Evolutionary conservation across 2,329 filamentous ascomycete species (phyloP).

Genomic region (Calonectria multiphialidica): DNA sequence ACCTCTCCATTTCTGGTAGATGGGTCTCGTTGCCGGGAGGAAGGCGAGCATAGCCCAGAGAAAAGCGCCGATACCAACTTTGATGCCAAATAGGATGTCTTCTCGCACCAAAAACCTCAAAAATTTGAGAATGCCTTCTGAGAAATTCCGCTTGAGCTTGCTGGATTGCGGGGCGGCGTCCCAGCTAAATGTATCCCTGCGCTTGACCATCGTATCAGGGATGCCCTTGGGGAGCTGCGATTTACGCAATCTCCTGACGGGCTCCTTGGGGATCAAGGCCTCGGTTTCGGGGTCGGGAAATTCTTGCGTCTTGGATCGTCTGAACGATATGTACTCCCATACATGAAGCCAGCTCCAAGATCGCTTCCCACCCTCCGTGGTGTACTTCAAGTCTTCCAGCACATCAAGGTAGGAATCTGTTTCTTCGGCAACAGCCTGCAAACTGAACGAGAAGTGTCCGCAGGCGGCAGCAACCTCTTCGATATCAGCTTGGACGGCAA

Average conservation of each 20-base stretch:
- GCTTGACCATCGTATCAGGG: slow-evolving; percentile 63
- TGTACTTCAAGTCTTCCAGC: slow-evolving; percentile 85
- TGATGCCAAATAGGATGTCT: slow-evolving; percentile 83
- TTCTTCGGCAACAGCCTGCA: slow-evolving; percentile 92
- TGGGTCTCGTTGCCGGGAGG: slow-evolving; percentile 79
- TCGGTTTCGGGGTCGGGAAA: slow-evolving; percentile 58
- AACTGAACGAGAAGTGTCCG: slow-evolving; percentile 93
- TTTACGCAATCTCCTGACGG: slow-evolving; percentile 62
- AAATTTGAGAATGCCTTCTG: slow-evolving; percentile 59
- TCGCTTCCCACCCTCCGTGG: slow-evolving; percentile 70
- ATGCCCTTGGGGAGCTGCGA: slow-evolving; percentile 69
- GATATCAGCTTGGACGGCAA: slow-evolving; percentile 89
- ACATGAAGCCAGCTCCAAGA: slow-evolving; percentile 90
- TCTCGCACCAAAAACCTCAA: slow-evolving; percentile 65
- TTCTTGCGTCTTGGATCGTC: slow-evolving; percentile 19
- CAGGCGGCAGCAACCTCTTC: slow-evolving; percentile 99
- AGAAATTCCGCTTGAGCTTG: slow-evolving; percentile 56
- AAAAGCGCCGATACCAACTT: slow-evolving; percentile 91
- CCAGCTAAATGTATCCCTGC: slow-evolving; percentile 68
- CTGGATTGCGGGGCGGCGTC: slow-evolving; percentile 64
- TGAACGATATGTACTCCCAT: slow-evolving; percentile 64
- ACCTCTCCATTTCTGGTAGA: slow-evolving; percentile 90
- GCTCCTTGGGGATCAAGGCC: slow-evolving; percentile 52
- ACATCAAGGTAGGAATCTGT: slow-evolving; percentile 86
- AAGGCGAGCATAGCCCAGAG: slow-evolving; percentile 93